phyloP scores from a whole-genome alignment of 2,329 filamentous ascomycete species.

The Aspergillus costaricaensis region DNA sequence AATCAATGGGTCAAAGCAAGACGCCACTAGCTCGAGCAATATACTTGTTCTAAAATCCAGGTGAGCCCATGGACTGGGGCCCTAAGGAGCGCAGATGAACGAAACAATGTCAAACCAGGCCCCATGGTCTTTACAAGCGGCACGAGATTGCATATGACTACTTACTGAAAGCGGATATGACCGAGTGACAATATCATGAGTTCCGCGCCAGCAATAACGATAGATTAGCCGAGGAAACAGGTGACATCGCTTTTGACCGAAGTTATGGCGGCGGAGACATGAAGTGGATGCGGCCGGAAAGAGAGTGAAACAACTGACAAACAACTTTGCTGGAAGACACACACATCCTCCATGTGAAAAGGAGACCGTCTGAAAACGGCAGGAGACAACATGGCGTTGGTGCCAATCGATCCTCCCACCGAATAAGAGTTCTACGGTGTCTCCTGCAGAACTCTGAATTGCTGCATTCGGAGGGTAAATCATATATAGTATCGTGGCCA shows the following conservation, averaged over 20 bases:
- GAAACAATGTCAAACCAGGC: not conserved
- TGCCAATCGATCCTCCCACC: not conserved
- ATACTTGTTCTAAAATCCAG: not conserved
- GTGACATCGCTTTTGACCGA: not conserved
- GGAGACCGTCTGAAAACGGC: slow-evolving; percentile 3
- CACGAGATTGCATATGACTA: not conserved
- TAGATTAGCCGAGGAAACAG: not conserved
- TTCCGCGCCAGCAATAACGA: not conserved
- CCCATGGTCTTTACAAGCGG: not conserved
- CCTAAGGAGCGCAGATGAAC: not conserved
- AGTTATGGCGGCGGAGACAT: not conserved
- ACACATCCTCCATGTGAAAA: not conserved
- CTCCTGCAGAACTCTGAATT: not conserved
- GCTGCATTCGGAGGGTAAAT: not conserved
- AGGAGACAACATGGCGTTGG: slow-evolving; percentile 1
- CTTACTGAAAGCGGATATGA: not conserved
- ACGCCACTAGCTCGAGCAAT: not conserved
- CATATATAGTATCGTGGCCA: not conserved
- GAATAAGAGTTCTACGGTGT: not conserved
- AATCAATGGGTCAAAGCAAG: not conserved
- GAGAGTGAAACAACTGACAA: not conserved
- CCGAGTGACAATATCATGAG: slow-evolving; percentile 9
- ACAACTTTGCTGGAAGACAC: too few relatives aligned
- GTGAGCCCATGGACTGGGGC: not conserved
- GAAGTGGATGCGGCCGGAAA: not conserved